These are phyloP conservation scores for Nyctanthes arbortristis DNA, from an alignment of 257 asterid species.

Conservation along the genomic window DNA sequence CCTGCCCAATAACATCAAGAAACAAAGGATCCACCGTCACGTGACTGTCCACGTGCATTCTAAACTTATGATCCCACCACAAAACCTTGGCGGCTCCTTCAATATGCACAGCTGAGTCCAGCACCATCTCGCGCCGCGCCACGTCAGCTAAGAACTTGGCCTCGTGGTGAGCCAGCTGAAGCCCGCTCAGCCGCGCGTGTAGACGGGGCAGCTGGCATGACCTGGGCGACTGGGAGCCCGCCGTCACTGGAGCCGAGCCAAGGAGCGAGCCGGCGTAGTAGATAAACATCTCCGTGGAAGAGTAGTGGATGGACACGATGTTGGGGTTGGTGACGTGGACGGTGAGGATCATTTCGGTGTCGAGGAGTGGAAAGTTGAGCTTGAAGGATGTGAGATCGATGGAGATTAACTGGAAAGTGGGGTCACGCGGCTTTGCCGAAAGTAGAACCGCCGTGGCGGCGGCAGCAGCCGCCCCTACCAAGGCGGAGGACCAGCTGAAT, in stretches of 20 bases:
- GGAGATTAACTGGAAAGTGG: slow-evolving; percentile 77
- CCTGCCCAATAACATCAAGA: slow-evolving; percentile 83
- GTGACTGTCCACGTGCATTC: slow-evolving; percentile 90
- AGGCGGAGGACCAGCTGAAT: slow-evolving; percentile 90
- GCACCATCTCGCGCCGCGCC: slow-evolving; percentile 78
- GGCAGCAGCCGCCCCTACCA: slow-evolving; percentile 79
- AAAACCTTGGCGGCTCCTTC: slow-evolving; percentile 74
- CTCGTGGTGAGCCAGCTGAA: slow-evolving; percentile 65
- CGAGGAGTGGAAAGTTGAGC: slow-evolving; percentile 75
- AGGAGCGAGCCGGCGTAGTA: slow-evolving; percentile 73
- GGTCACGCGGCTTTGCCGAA: slow-evolving; percentile 70
- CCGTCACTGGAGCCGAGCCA: slow-evolving; percentile 71
- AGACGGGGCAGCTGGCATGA: slow-evolving; percentile 86
- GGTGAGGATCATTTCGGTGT: slow-evolving; percentile 71
- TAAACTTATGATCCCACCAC: slow-evolving; percentile 86
- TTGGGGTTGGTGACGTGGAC: slow-evolving; percentile 97
- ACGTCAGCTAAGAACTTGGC: slow-evolving; percentile 64
- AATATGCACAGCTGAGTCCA: slow-evolving; percentile 75
- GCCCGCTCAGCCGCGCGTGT: slow-evolving; percentile 74
- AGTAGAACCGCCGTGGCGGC: slow-evolving; percentile 41
- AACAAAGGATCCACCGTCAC: slow-evolving; percentile 82
- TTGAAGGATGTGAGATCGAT: slow-evolving; percentile 79
- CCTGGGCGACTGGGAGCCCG: slow-evolving; percentile 80
- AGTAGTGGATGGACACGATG: slow-evolving; percentile 64
- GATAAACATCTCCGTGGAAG: slow-evolving; percentile 73